Percentiles rank a stretch among this genome's conserved stretches.
These are phyloP conservation scores for Herpetomonas muscarum DNA, from an alignment of 208 protist species.

Conservation along the genomic window DNA sequence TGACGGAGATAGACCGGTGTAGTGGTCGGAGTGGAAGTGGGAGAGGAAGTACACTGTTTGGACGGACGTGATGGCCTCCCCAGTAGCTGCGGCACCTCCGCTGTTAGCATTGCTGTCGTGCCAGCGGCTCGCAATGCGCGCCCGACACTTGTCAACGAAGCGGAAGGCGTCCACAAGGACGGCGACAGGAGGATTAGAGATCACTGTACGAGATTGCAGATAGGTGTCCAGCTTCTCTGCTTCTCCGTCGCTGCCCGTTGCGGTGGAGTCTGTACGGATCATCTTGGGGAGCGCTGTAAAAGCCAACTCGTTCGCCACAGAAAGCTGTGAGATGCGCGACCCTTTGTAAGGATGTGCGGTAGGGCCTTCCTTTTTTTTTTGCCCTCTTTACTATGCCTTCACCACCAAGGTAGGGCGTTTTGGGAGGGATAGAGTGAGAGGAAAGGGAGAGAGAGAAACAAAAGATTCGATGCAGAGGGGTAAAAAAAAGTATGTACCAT, in stretches of 20 bases:
- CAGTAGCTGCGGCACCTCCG: not conserved
- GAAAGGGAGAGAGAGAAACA: too few relatives aligned
- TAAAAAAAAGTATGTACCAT: too few relatives aligned
- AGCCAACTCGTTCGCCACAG: too few relatives aligned
- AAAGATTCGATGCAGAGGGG: too few relatives aligned
- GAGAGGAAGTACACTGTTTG: slow-evolving; percentile 74
- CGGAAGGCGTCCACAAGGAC: slow-evolving; percentile 83
- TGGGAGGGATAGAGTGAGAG: too few relatives aligned
- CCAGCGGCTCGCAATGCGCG: not conserved
- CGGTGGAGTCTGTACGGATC: not conserved
- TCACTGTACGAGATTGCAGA: slow-evolving; percentile 51
- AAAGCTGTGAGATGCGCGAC: too few relatives aligned
- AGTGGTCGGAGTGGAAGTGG: slow-evolving; percentile 93
- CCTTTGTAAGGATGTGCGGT: too few relatives aligned
- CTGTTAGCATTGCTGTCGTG: not conserved
- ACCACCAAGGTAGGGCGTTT: too few relatives aligned
- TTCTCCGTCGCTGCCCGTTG: not conserved
- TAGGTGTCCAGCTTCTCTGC: slow-evolving; percentile 32
- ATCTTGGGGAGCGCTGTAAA: not conserved
- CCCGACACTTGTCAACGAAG: slow-evolving; percentile 10
- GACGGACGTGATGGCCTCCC: not conserved
- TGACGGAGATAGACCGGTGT: slow-evolving; percentile 53
- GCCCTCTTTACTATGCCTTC: too few relatives aligned
- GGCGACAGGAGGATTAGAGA: slow-evolving; percentile 18
- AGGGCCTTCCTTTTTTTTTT: too few relatives aligned